These are phyloP conservation scores for Arctostaphylos glauca DNA, from an alignment of 148 eudicot species.

Conservation along the genomic window DNA sequence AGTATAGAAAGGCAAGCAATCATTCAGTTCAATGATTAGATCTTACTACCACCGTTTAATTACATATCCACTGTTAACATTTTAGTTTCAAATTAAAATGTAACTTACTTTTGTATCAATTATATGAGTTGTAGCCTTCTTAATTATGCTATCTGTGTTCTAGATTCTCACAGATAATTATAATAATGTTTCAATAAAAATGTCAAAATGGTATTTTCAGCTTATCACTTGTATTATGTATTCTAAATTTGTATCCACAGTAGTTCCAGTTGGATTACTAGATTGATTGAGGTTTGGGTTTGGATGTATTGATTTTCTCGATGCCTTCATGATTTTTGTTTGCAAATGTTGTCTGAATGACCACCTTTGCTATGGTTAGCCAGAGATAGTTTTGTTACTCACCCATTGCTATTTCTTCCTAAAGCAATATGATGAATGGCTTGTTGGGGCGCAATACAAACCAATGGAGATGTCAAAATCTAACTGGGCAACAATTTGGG, in stretches of 20 bases:
- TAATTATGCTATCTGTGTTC: too few species aligned
- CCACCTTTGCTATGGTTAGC: not conserved
- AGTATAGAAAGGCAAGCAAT: not conserved
- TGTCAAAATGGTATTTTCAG: not conserved
- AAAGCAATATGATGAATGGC: constrained; percentile 98
- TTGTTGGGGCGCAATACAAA: constrained; percentile 89
- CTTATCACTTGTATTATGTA: not conserved
- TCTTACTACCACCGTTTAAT: not conserved
- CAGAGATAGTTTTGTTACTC: constrained; percentile 13
- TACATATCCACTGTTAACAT: not conserved
- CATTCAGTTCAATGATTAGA: not conserved
- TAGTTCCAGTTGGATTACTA: not conserved
- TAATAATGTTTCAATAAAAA: not conserved
- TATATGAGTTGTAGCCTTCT: not conserved
- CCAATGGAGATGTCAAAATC: constrained; percentile 85
- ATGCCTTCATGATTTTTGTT: not conserved
- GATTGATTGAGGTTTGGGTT: constrained; percentile 3
- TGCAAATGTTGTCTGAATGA: constrained; percentile 9
- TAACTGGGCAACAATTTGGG: constrained; percentile 92
- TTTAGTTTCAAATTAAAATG: not conserved
- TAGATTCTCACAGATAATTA: not conserved
- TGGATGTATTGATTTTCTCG: not conserved
- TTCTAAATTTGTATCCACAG: not conserved
- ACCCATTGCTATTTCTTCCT: constrained; percentile 10
- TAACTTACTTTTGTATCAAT: not conserved